phyloP scores from a whole-genome alignment of 768 basidiomycete genomes.

The Phylloporus sp. region DNA sequence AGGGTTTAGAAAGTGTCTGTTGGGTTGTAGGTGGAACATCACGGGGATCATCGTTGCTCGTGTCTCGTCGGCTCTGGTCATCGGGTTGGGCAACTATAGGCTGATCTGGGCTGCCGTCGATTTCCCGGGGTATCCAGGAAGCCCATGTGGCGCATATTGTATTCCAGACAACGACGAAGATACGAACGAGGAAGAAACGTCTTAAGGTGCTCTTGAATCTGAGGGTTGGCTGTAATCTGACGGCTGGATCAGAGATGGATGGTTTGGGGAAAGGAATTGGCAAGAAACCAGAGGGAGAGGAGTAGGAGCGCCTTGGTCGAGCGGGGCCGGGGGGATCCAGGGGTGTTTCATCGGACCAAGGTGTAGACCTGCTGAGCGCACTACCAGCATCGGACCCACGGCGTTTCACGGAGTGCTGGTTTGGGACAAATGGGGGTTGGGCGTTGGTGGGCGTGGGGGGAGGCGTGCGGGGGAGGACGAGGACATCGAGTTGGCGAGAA shows the following conservation, averaged over 20 bases:
- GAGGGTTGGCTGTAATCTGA: slow-evolving; percentile 37
- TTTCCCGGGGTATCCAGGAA: slow-evolving; percentile 34
- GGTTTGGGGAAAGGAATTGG: slow-evolving; percentile 34
- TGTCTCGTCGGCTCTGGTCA: slow-evolving; percentile 5
- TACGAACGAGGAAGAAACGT: slow-evolving; percentile 67
- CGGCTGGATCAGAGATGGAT: slow-evolving; percentile 29
- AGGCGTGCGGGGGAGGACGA: slow-evolving; percentile 57
- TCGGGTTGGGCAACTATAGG: slow-evolving; percentile 2
- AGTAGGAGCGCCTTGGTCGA: slow-evolving; percentile 56
- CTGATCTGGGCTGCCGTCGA: slow-evolving; percentile 15
- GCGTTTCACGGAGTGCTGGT: slow-evolving; percentile 21
- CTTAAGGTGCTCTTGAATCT: slow-evolving; percentile 41
- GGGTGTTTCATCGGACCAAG: slow-evolving; percentile 56
- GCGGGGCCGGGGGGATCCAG: slow-evolving; percentile 29
- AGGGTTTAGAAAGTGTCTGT: slow-evolving; percentile 16
- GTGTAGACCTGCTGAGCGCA: slow-evolving; percentile 45
- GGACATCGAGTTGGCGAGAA: slow-evolving; percentile 77
- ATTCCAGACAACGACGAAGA: slow-evolving; percentile 68
- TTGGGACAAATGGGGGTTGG: slow-evolving; percentile 28
- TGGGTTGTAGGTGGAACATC: slow-evolving; percentile 19
- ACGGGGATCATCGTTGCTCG: slow-evolving; percentile 12
- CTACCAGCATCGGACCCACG: slow-evolving; percentile 25
- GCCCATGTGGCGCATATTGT: slow-evolving; percentile 60
- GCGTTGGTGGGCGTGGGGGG: slow-evolving; percentile 52
- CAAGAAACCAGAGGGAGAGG: slow-evolving; percentile 54